Evolutionary conservation across 2,329 filamentous ascomycete species (phyloP), one percentile per base, ranked within the genome.

Genomic region (Alternaria triticimaculans): DNA sequence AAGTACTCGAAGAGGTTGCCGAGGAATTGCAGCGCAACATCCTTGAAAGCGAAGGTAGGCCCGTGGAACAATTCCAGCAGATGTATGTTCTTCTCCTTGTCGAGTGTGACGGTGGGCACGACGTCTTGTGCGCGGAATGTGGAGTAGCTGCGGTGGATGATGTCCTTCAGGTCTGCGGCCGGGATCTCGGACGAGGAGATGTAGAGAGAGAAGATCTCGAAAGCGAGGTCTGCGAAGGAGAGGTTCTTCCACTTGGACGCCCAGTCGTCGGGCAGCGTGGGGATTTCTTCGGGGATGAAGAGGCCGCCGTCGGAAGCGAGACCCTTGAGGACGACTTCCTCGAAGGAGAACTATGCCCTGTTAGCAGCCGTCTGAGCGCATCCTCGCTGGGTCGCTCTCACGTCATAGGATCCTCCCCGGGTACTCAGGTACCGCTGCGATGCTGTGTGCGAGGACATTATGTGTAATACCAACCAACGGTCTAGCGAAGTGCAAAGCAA

Each of bases 1-100:
- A 96, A 95, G 80, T 95, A 96, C 80, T 96, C 92, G 70, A 96
- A 98, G 3, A 99, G 85, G 76, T 99, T 98, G n/a, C 96, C 96
- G 3, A 99, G 84, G 77, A 97, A 96, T 74, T 98, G 95, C 66
- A 98, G 84, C 15, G 94, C 94, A 55, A 94, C 92, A 81, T 98
- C 95, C 82, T 98, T 80, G 85, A 98, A 98, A 3, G 95, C 92
- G 78, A 94, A 97, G 0, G 91, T 98, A 6, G 94, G 96, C 1
- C 96, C 96, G 79, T 98, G 95, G 86, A 98, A 99, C 46, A 99
- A 87, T 81, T 99, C 96, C 33, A 99, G 88, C 60, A 97, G 85
- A 78, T 97, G 89, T 45, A 97, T 84, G 78, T 95, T 91, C 70
- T 88, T 85, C 64, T 85, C 80, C 73, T 88, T 84, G 76, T 95